phyloP scores from a whole-genome alignment of 2,329 filamentous ascomycete species.

The Trichoderma brevicompactum region DNA sequence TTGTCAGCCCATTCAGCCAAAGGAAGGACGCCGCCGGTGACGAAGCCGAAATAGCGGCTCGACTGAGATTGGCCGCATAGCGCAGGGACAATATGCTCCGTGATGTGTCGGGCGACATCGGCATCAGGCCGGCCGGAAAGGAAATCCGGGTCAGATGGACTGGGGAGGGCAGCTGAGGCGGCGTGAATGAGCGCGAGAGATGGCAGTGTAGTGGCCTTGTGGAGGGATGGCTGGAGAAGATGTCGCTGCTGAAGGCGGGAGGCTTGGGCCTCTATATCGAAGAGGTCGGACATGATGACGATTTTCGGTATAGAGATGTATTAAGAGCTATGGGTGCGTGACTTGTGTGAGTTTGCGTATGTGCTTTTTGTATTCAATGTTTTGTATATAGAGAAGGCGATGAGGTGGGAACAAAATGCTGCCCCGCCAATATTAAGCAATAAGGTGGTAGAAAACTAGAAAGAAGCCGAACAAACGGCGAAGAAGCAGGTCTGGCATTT shows the following conservation, averaged over 20 bases:
- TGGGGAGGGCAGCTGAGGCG: slow-evolving; percentile 49
- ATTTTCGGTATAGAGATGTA: not conserved
- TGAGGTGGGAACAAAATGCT: not conserved
- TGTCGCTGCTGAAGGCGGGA: slow-evolving; percentile 35
- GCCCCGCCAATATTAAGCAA: not conserved
- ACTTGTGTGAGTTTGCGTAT: not conserved
- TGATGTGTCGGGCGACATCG: slow-evolving; percentile 48
- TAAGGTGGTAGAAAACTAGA: not conserved
- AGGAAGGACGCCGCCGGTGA: slow-evolving; percentile 80
- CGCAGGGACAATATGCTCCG: slow-evolving; percentile 55
- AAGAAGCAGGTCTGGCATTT: not conserved
- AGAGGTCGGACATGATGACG: slow-evolving; percentile 36
- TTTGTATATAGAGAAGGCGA: too few relatives aligned
- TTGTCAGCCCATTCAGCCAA: slow-evolving; percentile 82
- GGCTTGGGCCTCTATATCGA: slow-evolving; percentile 35
- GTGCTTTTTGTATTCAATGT: too few relatives aligned
- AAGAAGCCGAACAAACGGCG: not conserved
- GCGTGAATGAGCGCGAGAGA: slow-evolving; percentile 39
- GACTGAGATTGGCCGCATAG: slow-evolving; percentile 69
- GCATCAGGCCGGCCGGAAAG: slow-evolving; percentile 40
- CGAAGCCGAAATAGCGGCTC: slow-evolving; percentile 82
- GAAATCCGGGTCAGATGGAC: slow-evolving; percentile 37
- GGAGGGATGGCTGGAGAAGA: slow-evolving; percentile 23
- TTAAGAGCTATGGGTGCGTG: not conserved
- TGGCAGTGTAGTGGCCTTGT: slow-evolving; percentile 44